These are phyloP conservation scores for Orobanche coerulescens DNA, from an alignment of 257 asterid species.

Conservation along the genomic window DNA sequence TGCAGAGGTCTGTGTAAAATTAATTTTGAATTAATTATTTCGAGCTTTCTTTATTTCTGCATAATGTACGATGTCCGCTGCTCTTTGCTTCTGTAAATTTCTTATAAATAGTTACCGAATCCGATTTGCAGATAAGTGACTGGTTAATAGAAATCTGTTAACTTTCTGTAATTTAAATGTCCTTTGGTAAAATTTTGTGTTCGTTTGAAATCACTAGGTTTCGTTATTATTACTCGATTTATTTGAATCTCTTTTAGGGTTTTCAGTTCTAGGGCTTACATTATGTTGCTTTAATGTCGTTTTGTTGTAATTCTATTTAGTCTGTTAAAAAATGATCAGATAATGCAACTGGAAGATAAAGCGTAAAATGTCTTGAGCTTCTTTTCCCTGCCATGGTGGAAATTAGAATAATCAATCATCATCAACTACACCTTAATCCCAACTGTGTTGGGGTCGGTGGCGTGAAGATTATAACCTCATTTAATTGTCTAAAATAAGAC, in stretches of 20 bases:
- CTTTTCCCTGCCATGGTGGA: not conserved
- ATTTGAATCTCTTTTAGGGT: not conserved
- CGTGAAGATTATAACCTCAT: too few relatives aligned
- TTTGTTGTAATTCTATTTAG: not conserved
- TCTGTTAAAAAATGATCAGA: not conserved
- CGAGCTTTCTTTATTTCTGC: not conserved
- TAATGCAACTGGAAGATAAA: not conserved
- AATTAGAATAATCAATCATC: not conserved
- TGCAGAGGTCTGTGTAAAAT: slow-evolving; percentile 9
- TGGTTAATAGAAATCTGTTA: not conserved
- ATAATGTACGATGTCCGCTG: not conserved
- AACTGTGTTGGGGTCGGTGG: too few relatives aligned
- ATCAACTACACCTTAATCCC: too few relatives aligned
- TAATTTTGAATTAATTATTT: not conserved
- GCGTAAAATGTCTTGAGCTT: not conserved
- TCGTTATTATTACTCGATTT: not conserved
- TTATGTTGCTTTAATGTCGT: not conserved
- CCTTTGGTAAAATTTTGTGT: not conserved
- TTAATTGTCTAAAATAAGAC: too few relatives aligned
- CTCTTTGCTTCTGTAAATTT: not conserved
- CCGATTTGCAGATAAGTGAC: not conserved
- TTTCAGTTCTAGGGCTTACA: not conserved
- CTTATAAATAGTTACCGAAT: not conserved
- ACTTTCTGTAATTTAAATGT: not conserved
- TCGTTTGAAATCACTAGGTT: not conserved